Base-by-base conservation (phyloP, 768 basidiomycete species). In the Suillus fuscotomentosus region DNA sequence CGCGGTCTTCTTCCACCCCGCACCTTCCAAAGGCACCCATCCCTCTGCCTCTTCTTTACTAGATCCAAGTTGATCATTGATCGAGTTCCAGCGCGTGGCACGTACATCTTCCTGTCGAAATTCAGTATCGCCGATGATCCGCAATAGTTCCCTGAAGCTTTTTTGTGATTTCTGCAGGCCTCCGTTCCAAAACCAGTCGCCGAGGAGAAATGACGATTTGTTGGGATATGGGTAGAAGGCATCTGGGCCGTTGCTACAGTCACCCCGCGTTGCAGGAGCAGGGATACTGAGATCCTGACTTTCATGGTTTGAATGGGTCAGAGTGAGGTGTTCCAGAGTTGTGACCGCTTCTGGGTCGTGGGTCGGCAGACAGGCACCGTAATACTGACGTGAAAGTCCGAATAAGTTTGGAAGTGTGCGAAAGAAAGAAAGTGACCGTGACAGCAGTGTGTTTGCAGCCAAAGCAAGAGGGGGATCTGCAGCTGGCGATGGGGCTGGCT, bases 161-260 rank as follows among this genome's bases (percentile, higher is more conserved):
- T 54, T 41, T 41, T 68, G 65, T 2, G 69, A 71, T 50, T 73
- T 71, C 43, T 70, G 69, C 11, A 42, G 48, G 3, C 70, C 64
- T 20, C 61, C 42, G n/a, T 66, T 65, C 68, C 70, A 73, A 63
- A 64, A 69, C 70, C 69, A 73, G 14, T 71, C 55, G 0, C 67
- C 68, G 8, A 69, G 57, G 11, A 27, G 45, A 41, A 70, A 71
- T 7, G 69, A 62, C 15, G 17, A 65, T 41, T 63, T 47, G 38
- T 69, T 71, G 15, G 70, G 69, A 57, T 65, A 69, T 2, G 66
- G 68, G n/a, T 61, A 20, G 24, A 68, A 66, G 24, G 24, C 24
- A 24, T 24, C 24, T 24, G 24, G 24, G 24, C 24, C 24, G 24
- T 24, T 24, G 24, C 24, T 24, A 24, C 24, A 24, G 24, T 24